Percentiles rank a stretch among this genome's conserved stretches.
Conservation (phyloP, 2,329 filamentous ascomycete species). For the Penicillium thymicola region DNA sequence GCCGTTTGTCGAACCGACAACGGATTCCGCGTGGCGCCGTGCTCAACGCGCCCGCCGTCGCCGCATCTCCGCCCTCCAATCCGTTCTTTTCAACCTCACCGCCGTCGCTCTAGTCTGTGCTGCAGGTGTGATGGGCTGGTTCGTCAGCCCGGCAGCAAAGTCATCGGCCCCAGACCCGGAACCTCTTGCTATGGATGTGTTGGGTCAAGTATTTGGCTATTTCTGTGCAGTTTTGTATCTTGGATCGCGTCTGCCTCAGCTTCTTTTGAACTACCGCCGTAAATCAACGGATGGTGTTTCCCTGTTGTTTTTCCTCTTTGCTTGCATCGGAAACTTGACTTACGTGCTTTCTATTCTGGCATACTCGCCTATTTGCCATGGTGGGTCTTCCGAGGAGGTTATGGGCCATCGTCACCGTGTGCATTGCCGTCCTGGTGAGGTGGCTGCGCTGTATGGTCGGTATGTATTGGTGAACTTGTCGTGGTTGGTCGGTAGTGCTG, state of each 20-base stretch:
- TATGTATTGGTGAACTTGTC: slow-evolving; percentile 89
- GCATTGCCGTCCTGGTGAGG: slow-evolving; percentile 64
- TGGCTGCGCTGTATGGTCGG: slow-evolving; percentile 63
- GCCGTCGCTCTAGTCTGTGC: slow-evolving; percentile 77
- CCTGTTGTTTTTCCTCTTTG: slow-evolving; percentile 94
- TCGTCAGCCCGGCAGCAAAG: slow-evolving; percentile 55
- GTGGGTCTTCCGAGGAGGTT: slow-evolving; percentile 21
- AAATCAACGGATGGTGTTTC: slow-evolving; percentile 92
- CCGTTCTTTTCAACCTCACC: slow-evolving; percentile 67
- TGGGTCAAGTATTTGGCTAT: slow-evolving; percentile 91
- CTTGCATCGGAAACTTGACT: slow-evolving; percentile 89
- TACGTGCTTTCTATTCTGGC: slow-evolving; percentile 91
- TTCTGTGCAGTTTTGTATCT: slow-evolving; percentile 87
- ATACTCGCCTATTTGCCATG: slow-evolving; percentile 69
- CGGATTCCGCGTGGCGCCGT: slow-evolving; percentile 27
- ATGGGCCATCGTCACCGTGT: slow-evolving; percentile 12
- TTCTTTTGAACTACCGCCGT: slow-evolving; percentile 86
- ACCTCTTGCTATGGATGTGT: slow-evolving; percentile 64
- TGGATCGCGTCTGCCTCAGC: slow-evolving; percentile 81
- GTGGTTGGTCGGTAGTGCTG: slow-evolving; percentile 86
- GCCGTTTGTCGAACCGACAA: slow-evolving; percentile 61
- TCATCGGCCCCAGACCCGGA: slow-evolving; percentile 20
- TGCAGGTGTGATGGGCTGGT: slow-evolving; percentile 84
- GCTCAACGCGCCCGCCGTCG: slow-evolving; percentile 16
- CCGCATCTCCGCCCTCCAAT: slow-evolving; percentile 42